phyloP scores from a whole-genome alignment of 108 stramenopile genomes.

The Skeletonema marinoi region DNA sequence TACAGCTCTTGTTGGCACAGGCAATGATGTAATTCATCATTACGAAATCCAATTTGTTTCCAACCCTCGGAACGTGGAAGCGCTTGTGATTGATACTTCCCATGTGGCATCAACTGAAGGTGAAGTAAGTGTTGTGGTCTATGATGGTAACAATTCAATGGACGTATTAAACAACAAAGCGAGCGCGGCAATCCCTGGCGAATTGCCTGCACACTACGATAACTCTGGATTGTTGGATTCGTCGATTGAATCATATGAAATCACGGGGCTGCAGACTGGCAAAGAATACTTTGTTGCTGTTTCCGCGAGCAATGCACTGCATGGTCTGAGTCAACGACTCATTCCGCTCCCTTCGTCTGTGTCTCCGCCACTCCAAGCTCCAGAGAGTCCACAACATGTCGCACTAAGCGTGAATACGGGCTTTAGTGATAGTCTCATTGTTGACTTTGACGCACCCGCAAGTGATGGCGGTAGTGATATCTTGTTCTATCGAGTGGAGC shows the following conservation, averaged over 20 bases:
- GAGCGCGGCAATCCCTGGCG: slow-evolving; percentile 56
- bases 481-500: slow-evolving; percentile 75
- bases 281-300: slow-evolving; percentile 70
- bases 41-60: slow-evolving; percentile 61
- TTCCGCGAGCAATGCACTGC: slow-evolving; percentile 65
- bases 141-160: slow-evolving; percentile 71
- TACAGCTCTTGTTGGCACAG: slow-evolving; percentile 20
- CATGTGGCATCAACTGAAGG: slow-evolving; percentile 39
- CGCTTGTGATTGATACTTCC: slow-evolving; percentile 54
- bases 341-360: slow-evolving; percentile 34
- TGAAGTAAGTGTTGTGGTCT: slow-evolving; percentile 47
- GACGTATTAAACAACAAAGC: slow-evolving; percentile 41
- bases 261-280: slow-evolving; percentile 68
- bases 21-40: slow-evolving; percentile 36
- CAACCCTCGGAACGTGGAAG: slow-evolving; percentile 58
- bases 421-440: slow-evolving; percentile 58
- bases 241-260: slow-evolving; percentile 49
- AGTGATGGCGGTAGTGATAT: slow-evolving; percentile 73
- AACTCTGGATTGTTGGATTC: slow-evolving; percentile 45
- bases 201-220: slow-evolving; percentile 65
- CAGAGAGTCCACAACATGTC: slow-evolving; percentile 64
- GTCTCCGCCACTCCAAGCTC: slow-evolving; percentile 64
- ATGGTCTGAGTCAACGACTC: slow-evolving; percentile 63
- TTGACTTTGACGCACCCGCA: slow-evolving; percentile 58
- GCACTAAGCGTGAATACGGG: slow-evolving; percentile 62